Percentiles rank a stretch among this genome's conserved stretches.
These are phyloP conservation scores for Pseudotsuga menziesii DNA, from an alignment of 75 land plant species.

Conservation along the genomic window DNA sequence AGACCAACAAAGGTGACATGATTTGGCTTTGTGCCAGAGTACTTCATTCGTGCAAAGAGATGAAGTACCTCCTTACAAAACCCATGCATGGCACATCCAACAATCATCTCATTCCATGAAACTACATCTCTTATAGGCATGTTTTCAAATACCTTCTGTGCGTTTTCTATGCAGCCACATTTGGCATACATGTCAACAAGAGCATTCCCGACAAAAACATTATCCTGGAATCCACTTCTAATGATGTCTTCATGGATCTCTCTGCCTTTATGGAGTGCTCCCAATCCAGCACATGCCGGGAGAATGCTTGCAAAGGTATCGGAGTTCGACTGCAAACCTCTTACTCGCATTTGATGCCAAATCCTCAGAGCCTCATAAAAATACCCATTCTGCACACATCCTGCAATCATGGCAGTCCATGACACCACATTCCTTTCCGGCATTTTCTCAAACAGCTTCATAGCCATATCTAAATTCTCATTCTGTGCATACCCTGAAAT, in stretches of 20 bases:
- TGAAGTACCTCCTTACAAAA: slow-evolving; percentile 8
- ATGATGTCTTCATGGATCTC: slow-evolving; percentile 9
- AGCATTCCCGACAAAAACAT: slow-evolving; percentile 1
- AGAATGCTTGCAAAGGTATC: slow-evolving; percentile 10
- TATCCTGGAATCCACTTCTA: background rate
- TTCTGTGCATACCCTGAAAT: slow-evolving; percentile 34
- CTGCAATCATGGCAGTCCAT: slow-evolving; percentile 24
- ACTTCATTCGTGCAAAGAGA: slow-evolving; percentile 19
- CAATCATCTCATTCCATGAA: slow-evolving; percentile 21
- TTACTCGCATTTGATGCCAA: slow-evolving; percentile 11
- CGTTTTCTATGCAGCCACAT: slow-evolving; percentile 5
- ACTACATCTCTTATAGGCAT: slow-evolving; percentile 11
- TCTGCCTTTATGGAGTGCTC: slow-evolving; percentile 6
- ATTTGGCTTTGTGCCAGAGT: slow-evolving; percentile 22
- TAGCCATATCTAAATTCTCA: slow-evolving; percentile 25
- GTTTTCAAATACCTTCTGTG: slow-evolving; percentile 6
- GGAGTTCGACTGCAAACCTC: slow-evolving; percentile 9
- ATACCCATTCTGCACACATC: slow-evolving; percentile 17
- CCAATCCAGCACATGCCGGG: slow-evolving; percentile 10
- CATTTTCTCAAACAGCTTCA: slow-evolving; percentile 46
- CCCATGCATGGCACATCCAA: slow-evolving; percentile 25
- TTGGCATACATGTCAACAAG: slow-evolving; percentile 19
- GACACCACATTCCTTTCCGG: slow-evolving; percentile 16
- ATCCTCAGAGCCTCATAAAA: slow-evolving; percentile 13
- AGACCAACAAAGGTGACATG: slow-evolving; percentile 20